Percentiles rank a stretch among this genome's conserved stretches.
phyloP scores from a whole-genome alignment of 1,284 basidiomycete genomes.

The Naganishia sp. region DNA sequence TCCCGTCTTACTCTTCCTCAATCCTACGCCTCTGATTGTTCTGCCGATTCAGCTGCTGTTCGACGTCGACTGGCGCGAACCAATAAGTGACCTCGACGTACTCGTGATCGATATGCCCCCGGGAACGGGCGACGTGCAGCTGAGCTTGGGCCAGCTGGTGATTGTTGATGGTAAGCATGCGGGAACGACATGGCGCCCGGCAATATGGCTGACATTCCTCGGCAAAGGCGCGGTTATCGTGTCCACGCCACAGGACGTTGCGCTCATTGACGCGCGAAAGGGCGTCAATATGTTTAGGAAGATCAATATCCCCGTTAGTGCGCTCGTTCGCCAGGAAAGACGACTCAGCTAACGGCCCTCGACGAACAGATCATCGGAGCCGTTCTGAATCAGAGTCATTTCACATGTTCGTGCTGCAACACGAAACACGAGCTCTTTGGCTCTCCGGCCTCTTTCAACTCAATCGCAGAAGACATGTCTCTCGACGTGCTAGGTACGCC shows the following conservation, averaged over 20 bases:
- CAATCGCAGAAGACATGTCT: constrained; percentile 64
- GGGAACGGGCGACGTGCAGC: constrained; percentile 92
- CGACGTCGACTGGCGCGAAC: constrained; percentile 86
- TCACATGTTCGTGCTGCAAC: constrained; percentile 75
- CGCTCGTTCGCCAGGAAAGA: constrained; percentile 38
- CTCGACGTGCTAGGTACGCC: constrained; percentile 69
- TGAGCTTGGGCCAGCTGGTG: constrained; percentile 89
- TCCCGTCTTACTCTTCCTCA: not conserved
- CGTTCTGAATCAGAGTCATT: constrained; percentile 88
- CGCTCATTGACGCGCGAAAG: constrained; percentile 86
- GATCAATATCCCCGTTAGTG: constrained; percentile 74
- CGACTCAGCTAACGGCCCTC: constrained; percentile 6
- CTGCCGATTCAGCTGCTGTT: constrained; percentile 72
- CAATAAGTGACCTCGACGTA: constrained; percentile 66
- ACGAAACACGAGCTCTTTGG: constrained; percentile 79
- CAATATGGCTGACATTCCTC: not conserved
- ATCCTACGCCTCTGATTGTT: not conserved
- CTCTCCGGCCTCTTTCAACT: constrained; percentile 65
- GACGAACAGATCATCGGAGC: constrained; percentile 74
- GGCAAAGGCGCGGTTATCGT: constrained; percentile 79
- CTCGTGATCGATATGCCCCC: constrained; percentile 97
- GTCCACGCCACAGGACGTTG: constrained; percentile 94
- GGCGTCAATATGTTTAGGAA: constrained; percentile 93
- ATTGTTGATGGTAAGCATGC: constrained; percentile 70
- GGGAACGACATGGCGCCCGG: too few relatives aligned